Evolutionary conservation across 2,329 filamentous ascomycete species (phyloP).

Genomic region (Fusarium bulbicola): DNA sequence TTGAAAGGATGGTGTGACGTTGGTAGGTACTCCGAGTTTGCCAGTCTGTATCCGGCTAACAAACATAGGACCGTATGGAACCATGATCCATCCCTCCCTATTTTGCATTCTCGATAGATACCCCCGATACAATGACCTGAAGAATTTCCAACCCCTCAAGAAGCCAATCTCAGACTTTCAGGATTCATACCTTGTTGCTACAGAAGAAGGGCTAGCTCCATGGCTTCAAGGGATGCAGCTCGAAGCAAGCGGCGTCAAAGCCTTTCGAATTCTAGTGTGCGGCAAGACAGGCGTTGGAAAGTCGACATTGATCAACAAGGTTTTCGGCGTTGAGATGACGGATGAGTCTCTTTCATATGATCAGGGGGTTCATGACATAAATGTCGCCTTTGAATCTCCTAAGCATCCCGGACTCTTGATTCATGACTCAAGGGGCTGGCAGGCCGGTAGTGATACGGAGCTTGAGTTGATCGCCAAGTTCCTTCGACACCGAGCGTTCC

Average conservation of each 20-base stretch:
- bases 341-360: slow-evolving; percentile 37
- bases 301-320: slow-evolving; percentile 42
- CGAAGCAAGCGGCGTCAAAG: slow-evolving; percentile 38
- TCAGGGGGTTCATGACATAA: slow-evolving; percentile 41
- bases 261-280: slow-evolving; percentile 39
- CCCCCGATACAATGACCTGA: slow-evolving; percentile 32
- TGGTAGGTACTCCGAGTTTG: background rate
- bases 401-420: slow-evolving; percentile 38
- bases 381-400: slow-evolving; percentile 39
- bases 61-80: slow-evolving; percentile 21
- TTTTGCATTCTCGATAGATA: slow-evolving; percentile 40
- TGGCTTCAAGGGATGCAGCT: slow-evolving; percentile 38
- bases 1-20: slow-evolving; percentile 31
- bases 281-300: slow-evolving; percentile 41
- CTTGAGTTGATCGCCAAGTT: slow-evolving; percentile 41
- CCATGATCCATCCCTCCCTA: slow-evolving; percentile 36
- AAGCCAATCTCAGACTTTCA: slow-evolving; percentile 34
- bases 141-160: slow-evolving; percentile 29
- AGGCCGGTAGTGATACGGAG: slow-evolving; percentile 37
- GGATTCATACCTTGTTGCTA: slow-evolving; percentile 20
- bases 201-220: slow-evolving; percentile 17
- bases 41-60: background rate
- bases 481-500: slow-evolving; percentile 37
- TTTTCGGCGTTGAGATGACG: slow-evolving; percentile 41
- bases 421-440: slow-evolving; percentile 41